Conservation (phyloP, 805 yeast genomes). For the Sugiyamaella mastotermitis region DNA sequence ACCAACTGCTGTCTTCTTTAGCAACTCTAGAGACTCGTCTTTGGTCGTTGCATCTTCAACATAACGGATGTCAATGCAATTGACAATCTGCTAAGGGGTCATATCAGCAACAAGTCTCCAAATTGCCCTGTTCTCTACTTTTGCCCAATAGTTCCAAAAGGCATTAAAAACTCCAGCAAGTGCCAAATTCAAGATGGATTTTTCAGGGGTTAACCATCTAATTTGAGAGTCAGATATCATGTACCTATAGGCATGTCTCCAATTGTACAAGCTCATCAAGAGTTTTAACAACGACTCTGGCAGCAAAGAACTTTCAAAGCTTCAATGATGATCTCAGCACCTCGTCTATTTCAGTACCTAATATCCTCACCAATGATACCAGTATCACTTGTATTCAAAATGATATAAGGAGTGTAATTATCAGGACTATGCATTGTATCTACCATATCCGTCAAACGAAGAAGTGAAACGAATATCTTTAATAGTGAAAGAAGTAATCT, state of each 20-base stretch:
- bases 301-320: constrained; percentile 34
- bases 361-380: constrained; percentile 35
- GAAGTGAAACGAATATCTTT: constrained; percentile 35
- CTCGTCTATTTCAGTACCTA: constrained; percentile 37
- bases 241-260: constrained; percentile 37
- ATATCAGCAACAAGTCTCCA: constrained; percentile 38
- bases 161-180: constrained; percentile 36
- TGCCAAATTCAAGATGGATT: constrained; percentile 36
- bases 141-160: constrained; percentile 39
- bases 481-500: constrained; percentile 28
- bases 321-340: constrained; percentile 31
- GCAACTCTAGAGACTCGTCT: constrained; percentile 33
- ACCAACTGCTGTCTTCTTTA: constrained; percentile 26
- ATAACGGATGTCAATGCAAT: constrained; percentile 37
- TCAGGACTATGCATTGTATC: constrained; percentile 39
- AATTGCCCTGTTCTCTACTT: constrained; percentile 32
- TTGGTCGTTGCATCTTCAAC: constrained; percentile 36
- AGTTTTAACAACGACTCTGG: constrained; percentile 29
- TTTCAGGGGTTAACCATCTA: constrained; percentile 40
- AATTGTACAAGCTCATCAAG: constrained; percentile 30
- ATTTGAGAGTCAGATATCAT: constrained; percentile 36
- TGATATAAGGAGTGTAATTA: constrained; percentile 34
- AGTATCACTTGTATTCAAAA: constrained; percentile 26
- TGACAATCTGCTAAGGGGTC: constrained; percentile 36
- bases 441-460: constrained; percentile 33